Conservation (phyloP, 129 eudicot genomes). For the Kitagawia praeruptora region DNA sequence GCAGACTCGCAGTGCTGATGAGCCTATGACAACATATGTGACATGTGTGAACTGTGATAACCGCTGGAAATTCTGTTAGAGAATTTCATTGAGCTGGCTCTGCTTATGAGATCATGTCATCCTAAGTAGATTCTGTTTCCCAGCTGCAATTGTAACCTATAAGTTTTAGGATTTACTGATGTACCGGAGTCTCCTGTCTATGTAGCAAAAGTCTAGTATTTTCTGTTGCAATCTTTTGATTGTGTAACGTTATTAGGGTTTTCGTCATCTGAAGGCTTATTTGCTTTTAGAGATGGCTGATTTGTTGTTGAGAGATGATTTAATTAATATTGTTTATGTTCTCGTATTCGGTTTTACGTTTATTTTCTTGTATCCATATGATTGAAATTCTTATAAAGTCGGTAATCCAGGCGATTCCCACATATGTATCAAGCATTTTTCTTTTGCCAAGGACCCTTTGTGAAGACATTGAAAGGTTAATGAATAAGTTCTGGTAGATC, state of each 20-base stretch:
- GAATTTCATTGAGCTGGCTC: neutral
- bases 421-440: no score
- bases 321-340: neutral
- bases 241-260: neutral
- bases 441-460: no score
- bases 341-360: neutral
- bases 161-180: neutral
- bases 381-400: no score
- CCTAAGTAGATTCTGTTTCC: neutral
- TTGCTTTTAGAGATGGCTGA: neutral
- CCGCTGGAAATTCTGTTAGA: constrained; percentile 76
- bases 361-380: no score
- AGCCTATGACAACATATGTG: constrained; percentile 88
- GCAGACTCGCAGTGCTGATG: constrained; percentile 96
- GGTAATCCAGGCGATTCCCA: no score
- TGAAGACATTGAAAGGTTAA: no score
- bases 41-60: constrained; percentile 88
- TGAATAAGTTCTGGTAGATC: no score
- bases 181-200: neutral
- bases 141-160: constrained; percentile 6
- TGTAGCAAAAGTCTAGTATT: constrained; percentile 4
- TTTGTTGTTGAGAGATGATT: constrained; percentile 13
- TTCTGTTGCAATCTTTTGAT: neutral
- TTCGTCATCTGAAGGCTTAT: constrained; percentile 12
- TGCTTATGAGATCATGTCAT: neutral